A percentile compares a stretch with the other conserved stretches of the same genome.
These are phyloP conservation scores for Colletotrichum sp. DNA, from an alignment of 2,329 filamentous ascomycete genomes.

Conservation along the genomic window DNA sequence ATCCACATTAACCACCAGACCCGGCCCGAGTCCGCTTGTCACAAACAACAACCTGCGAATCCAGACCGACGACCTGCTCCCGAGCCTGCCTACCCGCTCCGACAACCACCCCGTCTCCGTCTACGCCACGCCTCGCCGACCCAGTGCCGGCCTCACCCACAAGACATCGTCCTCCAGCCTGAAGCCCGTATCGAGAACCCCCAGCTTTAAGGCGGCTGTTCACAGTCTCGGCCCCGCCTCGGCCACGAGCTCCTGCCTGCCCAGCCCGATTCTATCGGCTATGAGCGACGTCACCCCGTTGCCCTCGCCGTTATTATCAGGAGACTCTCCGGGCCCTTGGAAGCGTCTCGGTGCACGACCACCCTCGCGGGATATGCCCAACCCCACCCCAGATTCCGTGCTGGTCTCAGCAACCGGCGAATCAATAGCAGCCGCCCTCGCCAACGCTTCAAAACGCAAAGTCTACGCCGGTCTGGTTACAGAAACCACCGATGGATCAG, in stretches of 20 bases:
- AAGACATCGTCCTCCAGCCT: slow-evolving; percentile 50
- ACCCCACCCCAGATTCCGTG: slow-evolving; percentile 48
- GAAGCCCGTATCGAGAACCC: slow-evolving; percentile 62
- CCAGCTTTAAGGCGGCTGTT: slow-evolving; percentile 64
- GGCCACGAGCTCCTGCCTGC: slow-evolving; percentile 69
- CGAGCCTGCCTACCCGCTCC: slow-evolving; percentile 27
- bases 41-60: slow-evolving; percentile 36
- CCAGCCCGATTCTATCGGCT: slow-evolving; percentile 76
- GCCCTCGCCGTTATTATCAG: slow-evolving; percentile 73
- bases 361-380: slow-evolving; percentile 49
- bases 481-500: slow-evolving; percentile 28
- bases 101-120: slow-evolving; percentile 34
- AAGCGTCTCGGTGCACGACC: slow-evolving; percentile 56
- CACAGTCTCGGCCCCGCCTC: slow-evolving; percentile 54
- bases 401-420: slow-evolving; percentile 58
- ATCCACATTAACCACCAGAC: background rate
- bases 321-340: slow-evolving; percentile 72
- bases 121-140: slow-evolving; percentile 32
- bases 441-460: slow-evolving; percentile 62
- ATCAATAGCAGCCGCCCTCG: slow-evolving; percentile 54
- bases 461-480: slow-evolving; percentile 55
- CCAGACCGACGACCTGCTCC: slow-evolving; percentile 37
- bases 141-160: slow-evolving; percentile 34
- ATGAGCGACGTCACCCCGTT: slow-evolving; percentile 82
- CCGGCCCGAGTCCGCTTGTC: slow-evolving; percentile 11